Base-by-base conservation (phyloP, 2,329 filamentous ascomycete genomes). In the Aplosporella prunicola region DNA sequence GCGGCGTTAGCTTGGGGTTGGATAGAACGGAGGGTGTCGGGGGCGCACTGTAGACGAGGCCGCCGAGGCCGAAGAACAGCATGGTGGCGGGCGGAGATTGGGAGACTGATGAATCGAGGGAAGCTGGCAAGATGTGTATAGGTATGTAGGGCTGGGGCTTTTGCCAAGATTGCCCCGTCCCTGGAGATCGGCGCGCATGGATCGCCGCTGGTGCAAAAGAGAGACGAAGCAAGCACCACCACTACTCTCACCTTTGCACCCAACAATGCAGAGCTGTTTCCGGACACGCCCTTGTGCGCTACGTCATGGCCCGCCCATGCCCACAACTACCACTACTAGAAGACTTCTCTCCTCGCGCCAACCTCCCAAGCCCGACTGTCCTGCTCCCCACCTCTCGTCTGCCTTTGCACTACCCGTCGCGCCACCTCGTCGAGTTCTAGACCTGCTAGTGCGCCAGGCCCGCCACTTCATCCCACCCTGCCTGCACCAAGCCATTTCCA, bases 31-130 rank as follows among this genome's bases (percentile, higher is more conserved):
- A 34, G 31, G 32, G 31, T 20, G 18, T 27, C 20, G 34, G 11
- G 43, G 14, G 25, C 53, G 39, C 62, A 80, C 80, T 74, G 61
- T 89, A 88, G 59, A 91, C 69, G 42, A 91, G 71, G 52, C 78
- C 83, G 45, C 75, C 75, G 39, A 78, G 68, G 43, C 70, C 73
- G 58, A 80, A 78, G 66, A 88, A 73, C 46, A 86, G 68, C 80
- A 85, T 84, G 32, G 29, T 48, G 39, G 23, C 34, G 27, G 22
- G 32, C 9, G 9, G 27, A 15, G 27, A 8, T 29, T 8, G 9
- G 27, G 27, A 9, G 14, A 14, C 9, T 29, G 27, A 8, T 29
- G 27, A 9, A n/a, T 24, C 8, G 22, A 8, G 22, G 8, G 22
- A n/a, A n/a, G n/a, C n/a, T n/a, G n/a, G n/a, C n/a, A n/a, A 24